Evolutionary conservation across 352 stramenopile species (phyloP).

Genomic region (Globisporangium nodosum): DNA sequence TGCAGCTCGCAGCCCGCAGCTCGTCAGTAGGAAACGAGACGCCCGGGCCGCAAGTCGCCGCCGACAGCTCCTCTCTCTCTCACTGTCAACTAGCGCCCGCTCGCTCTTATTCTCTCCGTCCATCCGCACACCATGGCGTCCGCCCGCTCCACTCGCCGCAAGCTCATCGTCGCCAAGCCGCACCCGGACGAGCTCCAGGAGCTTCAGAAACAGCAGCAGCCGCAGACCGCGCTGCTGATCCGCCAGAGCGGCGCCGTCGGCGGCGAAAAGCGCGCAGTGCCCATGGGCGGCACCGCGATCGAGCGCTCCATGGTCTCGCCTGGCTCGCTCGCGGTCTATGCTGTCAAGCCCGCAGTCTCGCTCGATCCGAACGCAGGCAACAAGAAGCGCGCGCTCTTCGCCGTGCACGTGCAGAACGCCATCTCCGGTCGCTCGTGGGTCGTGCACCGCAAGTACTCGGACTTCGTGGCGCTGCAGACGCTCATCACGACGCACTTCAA

Average conservation of each 20-base stretch:
- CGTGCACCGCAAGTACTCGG: conserved; percentile 57
- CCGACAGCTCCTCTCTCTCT: background rate
- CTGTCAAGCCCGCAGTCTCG: conserved; percentile 39
- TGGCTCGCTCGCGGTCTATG: conserved; percentile 53
- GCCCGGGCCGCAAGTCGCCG: background rate
- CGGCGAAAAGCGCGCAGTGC: conserved; percentile 30
- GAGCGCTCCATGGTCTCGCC: conserved; percentile 60
- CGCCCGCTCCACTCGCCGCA: conserved; percentile 12
- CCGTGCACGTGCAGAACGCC: conserved; percentile 65
- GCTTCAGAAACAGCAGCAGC: conserved; percentile 13
- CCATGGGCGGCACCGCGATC: conserved; percentile 57
- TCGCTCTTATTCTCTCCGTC: background rate
- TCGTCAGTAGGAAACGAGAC: conserved; percentile 13
- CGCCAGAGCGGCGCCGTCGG: conserved; percentile 19
- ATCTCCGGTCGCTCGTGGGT: conserved; percentile 68
- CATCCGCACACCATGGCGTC: conserved; percentile 2
- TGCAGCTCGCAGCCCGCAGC: too few relatives aligned
- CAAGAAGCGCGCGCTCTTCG: conserved; percentile 53
- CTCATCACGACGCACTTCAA: conserved; percentile 52
- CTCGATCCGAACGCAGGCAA: conserved; percentile 16
- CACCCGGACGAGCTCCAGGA: conserved; percentile 11
- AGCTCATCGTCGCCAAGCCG: conserved; percentile 14
- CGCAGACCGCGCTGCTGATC: conserved; percentile 32
- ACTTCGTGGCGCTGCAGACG: conserved; percentile 56
- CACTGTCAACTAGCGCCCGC: background rate